phyloP scores from a whole-genome alignment of 208 protist genomes.

The Leishmania mexicana region DNA sequence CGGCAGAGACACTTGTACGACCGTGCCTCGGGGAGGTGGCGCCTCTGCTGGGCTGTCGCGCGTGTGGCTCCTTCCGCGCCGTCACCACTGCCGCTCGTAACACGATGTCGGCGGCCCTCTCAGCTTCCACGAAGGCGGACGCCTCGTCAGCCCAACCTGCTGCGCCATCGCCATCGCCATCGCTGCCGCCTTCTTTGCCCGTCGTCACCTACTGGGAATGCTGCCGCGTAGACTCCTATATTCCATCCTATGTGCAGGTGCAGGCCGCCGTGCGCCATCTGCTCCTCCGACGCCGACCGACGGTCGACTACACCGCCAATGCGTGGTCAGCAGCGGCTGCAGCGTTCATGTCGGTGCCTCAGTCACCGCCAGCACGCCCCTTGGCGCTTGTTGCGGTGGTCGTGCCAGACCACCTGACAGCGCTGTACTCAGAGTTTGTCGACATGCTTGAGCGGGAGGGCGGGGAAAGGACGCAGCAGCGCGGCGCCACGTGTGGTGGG shows the following conservation, averaged over 20 bases:
- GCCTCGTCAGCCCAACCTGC: background rate
- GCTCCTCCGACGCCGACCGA: constrained; percentile 28
- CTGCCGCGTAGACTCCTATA: constrained; percentile 58
- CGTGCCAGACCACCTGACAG: constrained; percentile 33
- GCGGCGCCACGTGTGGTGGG: background rate
- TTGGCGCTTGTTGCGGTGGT: constrained; percentile 39
- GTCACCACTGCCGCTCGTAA: background rate
- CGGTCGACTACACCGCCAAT: background rate
- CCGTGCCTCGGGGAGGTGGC: constrained; percentile 3
- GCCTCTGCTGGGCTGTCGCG: constrained; percentile 9
- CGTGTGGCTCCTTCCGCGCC: constrained; percentile 5
- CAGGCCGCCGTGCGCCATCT: constrained; percentile 51
- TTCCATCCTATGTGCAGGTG: constrained; percentile 55
- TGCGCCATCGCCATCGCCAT: constrained; percentile 12
- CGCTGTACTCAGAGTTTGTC: constrained; percentile 34
- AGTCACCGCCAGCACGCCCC: background rate
- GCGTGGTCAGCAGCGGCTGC: background rate
- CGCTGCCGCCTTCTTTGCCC: background rate
- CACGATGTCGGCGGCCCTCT: too few relatives aligned
- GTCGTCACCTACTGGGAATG: constrained; percentile 38
- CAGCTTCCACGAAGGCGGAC: background rate
- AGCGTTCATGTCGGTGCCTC: background rate
- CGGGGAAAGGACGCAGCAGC: too few relatives aligned
- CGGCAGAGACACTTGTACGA: background rate
- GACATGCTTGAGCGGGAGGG: constrained; percentile 15